These are phyloP conservation scores for Ampelocalamus luodianensis DNA, from an alignment of 176 grass and related monocot species.

Conservation along the genomic window DNA sequence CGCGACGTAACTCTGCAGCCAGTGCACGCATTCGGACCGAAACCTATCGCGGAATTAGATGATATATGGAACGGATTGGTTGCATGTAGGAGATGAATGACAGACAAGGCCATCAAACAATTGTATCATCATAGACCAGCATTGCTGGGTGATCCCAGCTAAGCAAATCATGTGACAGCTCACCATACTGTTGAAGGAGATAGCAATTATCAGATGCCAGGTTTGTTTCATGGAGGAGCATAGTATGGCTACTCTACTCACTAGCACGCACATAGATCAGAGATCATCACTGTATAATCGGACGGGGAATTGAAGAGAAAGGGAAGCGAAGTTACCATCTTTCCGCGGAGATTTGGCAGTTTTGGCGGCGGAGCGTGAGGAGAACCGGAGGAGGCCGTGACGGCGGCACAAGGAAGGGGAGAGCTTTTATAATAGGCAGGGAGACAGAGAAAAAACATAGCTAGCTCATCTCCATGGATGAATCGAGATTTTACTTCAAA, in stretches of 20 bases:
- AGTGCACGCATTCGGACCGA: background rate
- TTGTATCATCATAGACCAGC: background rate
- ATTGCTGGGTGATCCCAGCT: background rate
- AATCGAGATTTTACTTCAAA: no score
- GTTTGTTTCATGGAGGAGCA: background rate
- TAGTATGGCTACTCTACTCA: background rate
- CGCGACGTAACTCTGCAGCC: background rate
- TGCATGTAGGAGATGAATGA: background rate
- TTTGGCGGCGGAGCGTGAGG: background rate
- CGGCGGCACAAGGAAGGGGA: background rate
- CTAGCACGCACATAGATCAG: background rate
- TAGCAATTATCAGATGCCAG: background rate
- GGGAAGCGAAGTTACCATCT: background rate
- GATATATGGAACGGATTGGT: background rate
- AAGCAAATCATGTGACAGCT: background rate
- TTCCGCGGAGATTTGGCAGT: background rate
- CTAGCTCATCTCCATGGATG: no score
- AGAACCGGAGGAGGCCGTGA: background rate
- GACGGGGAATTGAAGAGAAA: background rate
- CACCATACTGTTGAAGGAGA: background rate
- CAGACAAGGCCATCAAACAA: background rate
- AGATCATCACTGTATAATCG: background rate
- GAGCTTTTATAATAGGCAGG: no score
- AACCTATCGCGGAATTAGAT: background rate
- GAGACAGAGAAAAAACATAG: no score